These are phyloP conservation scores for Theileria orientalis DNA, from an alignment of 169 alveolate species.

Conservation along the genomic window DNA sequence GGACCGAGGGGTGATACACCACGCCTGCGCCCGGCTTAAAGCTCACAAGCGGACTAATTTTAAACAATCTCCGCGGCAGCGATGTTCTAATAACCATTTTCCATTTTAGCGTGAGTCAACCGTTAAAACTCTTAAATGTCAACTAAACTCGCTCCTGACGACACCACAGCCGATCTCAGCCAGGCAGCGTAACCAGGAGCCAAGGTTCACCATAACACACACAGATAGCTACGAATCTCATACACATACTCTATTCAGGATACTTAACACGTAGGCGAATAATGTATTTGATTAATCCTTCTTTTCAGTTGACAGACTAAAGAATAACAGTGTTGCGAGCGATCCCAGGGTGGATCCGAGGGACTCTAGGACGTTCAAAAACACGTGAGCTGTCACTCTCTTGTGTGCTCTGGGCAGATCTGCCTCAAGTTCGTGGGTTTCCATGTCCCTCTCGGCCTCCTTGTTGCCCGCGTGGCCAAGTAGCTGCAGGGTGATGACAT, in stretches of 20 bases:
- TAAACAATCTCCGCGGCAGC: constrained; percentile 59
- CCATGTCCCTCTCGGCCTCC: not conserved
- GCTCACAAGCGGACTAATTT: constrained; percentile 74
- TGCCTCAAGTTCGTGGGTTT: not conserved
- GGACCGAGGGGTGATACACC: constrained; percentile 68
- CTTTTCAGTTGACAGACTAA: not conserved
- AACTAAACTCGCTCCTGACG: not conserved
- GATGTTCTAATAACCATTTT: constrained; percentile 66
- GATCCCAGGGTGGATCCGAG: not conserved
- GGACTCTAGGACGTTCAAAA: constrained; percentile 5
- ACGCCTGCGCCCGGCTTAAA: constrained; percentile 78
- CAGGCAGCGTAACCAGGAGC: too few relatives aligned
- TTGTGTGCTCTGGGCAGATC: not conserved
- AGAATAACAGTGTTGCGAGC: not conserved
- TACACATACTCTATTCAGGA: not conserved
- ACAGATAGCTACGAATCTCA: too few relatives aligned
- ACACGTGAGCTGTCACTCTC: not conserved
- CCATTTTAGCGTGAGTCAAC: not conserved
- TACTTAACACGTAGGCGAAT: not conserved
- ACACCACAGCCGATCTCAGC: too few relatives aligned
- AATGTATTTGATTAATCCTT: not conserved
- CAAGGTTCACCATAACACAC: not conserved
- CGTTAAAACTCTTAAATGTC: too few relatives aligned
- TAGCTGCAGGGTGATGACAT: constrained; percentile 1
- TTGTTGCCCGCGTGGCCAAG: not conserved